Base-by-base conservation (phyloP, 225 moss, liverwort and hornwort genomes). In the Marchantia polymorpha region DNA sequence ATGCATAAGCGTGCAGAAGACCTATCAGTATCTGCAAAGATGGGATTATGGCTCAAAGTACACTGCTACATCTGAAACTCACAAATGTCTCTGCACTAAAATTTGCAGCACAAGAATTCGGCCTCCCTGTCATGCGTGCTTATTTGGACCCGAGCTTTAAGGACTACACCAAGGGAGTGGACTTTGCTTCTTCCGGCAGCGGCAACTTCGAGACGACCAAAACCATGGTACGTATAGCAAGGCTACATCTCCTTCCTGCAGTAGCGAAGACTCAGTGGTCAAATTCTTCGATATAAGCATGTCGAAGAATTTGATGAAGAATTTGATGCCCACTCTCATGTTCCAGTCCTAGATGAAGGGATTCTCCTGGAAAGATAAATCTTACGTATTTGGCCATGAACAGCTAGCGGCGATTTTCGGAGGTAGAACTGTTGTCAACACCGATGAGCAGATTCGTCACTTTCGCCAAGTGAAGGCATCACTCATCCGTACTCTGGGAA, bases 101-200 rank as follows among this genome's bases (percentile, higher is more conserved):
- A 8, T n/a, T 25, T 12, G 25, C 78, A 67, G 78, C 78, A 20
- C 49, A 51, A 50, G 47, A 50, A 6, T 51, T 78, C 7, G 77
- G 46, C 58, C 58, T 77, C 26, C 77, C 77, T 65, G 11, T 64
- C 6, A 27, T 48, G 14, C 26, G 19, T 25, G 60, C 78, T 10
- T 66, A n/a, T 68, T 46, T 78, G 23, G 46, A 66, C 17, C 78
- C 66, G 5, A 63, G 50, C 17, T n/a, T 46, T 8, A 64, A 22
- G 20, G 67, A 78, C 67, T 78, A 66, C 66, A 64, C 23, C 27
- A 60, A 67, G 9, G 78, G 78, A 23, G 52, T 66, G 4, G 50
- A 78, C 53, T 78, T 78, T 19, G 78, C 66, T 27, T 78, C 78
- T 15, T 65, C 78, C 8, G 78, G 78, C 1, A 78, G 78, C n/a